These are phyloP conservation scores for Cercospora sp. DNA, from an alignment of 2,329 filamentous ascomycete genomes.

Conservation along the genomic window DNA sequence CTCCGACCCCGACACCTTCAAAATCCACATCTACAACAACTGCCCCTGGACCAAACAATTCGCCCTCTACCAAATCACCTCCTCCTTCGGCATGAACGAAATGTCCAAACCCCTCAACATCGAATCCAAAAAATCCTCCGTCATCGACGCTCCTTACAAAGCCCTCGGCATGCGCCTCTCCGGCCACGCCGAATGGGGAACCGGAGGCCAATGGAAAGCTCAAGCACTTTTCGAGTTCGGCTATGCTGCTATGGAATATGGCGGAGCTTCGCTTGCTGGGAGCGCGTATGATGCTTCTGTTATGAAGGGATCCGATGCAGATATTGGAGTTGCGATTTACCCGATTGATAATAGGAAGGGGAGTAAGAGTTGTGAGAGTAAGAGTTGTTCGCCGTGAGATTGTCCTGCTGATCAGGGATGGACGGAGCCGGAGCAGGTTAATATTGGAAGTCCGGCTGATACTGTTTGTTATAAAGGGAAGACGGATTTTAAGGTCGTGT, in stretches of 20 bases:
- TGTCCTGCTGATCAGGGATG: conserved; percentile 31
- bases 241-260: conserved; percentile 28
- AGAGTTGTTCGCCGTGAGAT: conserved; percentile 32
- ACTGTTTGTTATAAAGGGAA: conserved; percentile 37
- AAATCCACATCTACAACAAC: conserved; percentile 34
- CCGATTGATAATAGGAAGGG: conserved; percentile 29
- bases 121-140: conserved; percentile 17
- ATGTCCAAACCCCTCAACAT: conserved; percentile 28
- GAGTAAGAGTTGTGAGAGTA: conserved; percentile 27
- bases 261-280: conserved; percentile 18
- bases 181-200: conserved; percentile 33
- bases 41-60: conserved; percentile 32
- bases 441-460: conserved; percentile 34
- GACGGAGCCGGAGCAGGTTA: conserved; percentile 32
- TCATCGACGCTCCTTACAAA: conserved; percentile 30
- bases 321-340: conserved; percentile 31
- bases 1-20: conserved; percentile 27
- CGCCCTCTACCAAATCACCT: conserved; percentile 34
- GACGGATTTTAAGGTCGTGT: conserved; percentile 35
- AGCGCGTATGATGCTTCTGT: conserved; percentile 35
- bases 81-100: conserved; percentile 30
- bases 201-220: conserved; percentile 30
- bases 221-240: conserved; percentile 38
- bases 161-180: conserved; percentile 35
- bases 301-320: conserved; percentile 32